Base-by-base conservation (phyloP, 768 basidiomycete genomes). In the Inosperma sp. region DNA sequence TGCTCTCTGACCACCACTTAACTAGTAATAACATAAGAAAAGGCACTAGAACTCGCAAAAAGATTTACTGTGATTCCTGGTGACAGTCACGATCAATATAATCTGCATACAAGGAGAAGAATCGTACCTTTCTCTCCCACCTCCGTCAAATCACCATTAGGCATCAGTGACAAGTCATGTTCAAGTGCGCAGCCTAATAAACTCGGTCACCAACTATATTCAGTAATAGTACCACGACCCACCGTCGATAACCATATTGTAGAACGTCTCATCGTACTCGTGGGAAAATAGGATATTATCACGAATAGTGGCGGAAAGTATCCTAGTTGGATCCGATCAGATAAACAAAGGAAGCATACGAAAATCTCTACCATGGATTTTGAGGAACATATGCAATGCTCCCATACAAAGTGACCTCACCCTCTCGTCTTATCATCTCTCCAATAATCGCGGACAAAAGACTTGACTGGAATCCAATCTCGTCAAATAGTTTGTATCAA, bases 211-310 rank as follows among this genome's bases (percentile, higher is more conserved):
- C 16, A 27, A 26, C 8, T 45, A 19, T 36, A 29, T 23, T 34
- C 27, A 13, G 23, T 36, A 17, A n/a, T 25, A 7, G 4, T 21
- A 16, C 9, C 36, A 9, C 6, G 5, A 46, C 63, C 4, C 37
- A 84, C 88, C 87, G 71, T 93, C 88, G 4, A 93, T 65, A 4
- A 93, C 91, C 13, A 84, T 62, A 48, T 88, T 78, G 58, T 94
- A 95, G 57, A 91, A 95, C 0, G 73, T 75, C 54, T 88, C 84
- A 46, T 97, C 93, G 54, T 86, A 96, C 57, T 83, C 78, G 65
- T 94, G 88, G 8, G 85, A 92, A 69, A 98, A 97, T 26, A 90
- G 62, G 53, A 98, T 97, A 61, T 98, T 98, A 35, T 93, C 89
- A 30, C 86, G 80, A 43, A 97, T 79, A 2, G 88, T 84, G 0